Conservation (phyloP, 169 alveolate genomes). For the Plasmodium chabaudi region DNA sequence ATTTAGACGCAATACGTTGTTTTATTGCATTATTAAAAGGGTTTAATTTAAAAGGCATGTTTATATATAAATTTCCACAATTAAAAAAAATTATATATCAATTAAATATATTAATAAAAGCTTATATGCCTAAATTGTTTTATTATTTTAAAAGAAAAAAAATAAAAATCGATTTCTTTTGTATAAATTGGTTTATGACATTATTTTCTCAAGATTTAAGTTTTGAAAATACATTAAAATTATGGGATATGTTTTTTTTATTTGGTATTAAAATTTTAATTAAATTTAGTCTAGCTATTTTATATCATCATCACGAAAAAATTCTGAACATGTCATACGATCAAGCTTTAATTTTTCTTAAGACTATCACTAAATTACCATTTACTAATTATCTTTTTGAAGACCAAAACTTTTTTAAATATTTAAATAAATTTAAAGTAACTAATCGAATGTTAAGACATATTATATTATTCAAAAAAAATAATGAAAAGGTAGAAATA, state of each 20-base stretch:
- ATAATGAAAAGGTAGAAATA: conserved; percentile 12
- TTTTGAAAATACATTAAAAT: conserved; percentile 43
- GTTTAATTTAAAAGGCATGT: conserved; percentile 58
- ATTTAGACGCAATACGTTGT: conserved; percentile 40
- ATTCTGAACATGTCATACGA: conserved; percentile 33
- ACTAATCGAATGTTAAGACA: conserved; percentile 43
- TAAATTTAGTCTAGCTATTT: conserved; percentile 22
- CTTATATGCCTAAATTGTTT: conserved; percentile 27
- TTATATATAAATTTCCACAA: conserved; percentile 27
- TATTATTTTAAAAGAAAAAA: conserved; percentile 35
- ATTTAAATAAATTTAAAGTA: conserved; percentile 27
- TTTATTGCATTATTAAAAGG: conserved; percentile 37
- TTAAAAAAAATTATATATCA: conserved; percentile 53
- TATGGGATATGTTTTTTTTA: conserved; percentile 60
- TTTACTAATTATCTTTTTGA: conserved; percentile 46
- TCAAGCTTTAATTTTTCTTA: conserved; percentile 47
- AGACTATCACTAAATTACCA: conserved; percentile 22
- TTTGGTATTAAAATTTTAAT: conserved; percentile 58
- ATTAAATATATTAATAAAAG: conserved; percentile 35
- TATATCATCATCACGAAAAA: conserved; percentile 23
- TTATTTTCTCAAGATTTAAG: conserved; percentile 53
- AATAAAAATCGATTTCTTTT: conserved; percentile 57
- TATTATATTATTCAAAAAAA: conserved; percentile 34
- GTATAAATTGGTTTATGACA: conserved; percentile 62
- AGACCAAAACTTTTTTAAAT: conserved; percentile 25